These are phyloP conservation scores for Camptophora hylomeconis DNA, from an alignment of 2,329 filamentous ascomycete species.

Conservation along the genomic window DNA sequence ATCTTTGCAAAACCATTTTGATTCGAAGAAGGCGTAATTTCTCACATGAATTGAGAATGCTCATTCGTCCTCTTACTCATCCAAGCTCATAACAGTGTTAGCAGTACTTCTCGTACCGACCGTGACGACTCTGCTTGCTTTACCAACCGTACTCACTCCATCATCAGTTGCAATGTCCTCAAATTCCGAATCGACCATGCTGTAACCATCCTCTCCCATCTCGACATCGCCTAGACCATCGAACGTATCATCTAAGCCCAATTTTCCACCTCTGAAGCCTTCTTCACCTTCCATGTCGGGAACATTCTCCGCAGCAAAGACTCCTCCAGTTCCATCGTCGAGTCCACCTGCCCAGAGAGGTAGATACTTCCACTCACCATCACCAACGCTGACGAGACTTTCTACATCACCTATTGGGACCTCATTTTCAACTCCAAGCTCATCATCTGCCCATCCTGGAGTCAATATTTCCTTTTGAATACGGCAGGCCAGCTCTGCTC, in stretches of 20 bases:
- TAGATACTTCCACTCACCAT: conserved; percentile 48
- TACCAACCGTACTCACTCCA: conserved; percentile 22
- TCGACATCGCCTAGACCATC: conserved; percentile 16
- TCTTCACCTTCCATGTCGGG: conserved; percentile 21
- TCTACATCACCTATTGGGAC: conserved; percentile 20
- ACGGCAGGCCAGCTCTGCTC: no score
- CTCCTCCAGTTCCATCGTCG: conserved; percentile 39
- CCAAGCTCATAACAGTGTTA: conserved; percentile 17
- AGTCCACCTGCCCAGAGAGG: conserved; percentile 51
- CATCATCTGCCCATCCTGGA: no score
- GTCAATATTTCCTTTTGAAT: no score
- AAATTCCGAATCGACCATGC: conserved; percentile 14
- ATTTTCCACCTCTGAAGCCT: conserved; percentile 23
- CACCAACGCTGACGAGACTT: conserved; percentile 38
- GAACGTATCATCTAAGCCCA: conserved; percentile 21
- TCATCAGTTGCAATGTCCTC: conserved; percentile 19
- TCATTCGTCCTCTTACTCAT: conserved; percentile 4
- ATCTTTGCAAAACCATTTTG: no score
- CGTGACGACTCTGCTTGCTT: conserved; percentile 25
- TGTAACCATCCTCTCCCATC: conserved; percentile 7
- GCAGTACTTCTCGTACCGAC: conserved; percentile 20
- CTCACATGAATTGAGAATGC: no score
- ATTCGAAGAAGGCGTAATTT: no score
- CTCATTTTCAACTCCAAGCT: no score
- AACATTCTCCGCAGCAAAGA: conserved; percentile 28